Conservation (phyloP, 805 yeast genomes). For the Starmerella asiatica region DNA sequence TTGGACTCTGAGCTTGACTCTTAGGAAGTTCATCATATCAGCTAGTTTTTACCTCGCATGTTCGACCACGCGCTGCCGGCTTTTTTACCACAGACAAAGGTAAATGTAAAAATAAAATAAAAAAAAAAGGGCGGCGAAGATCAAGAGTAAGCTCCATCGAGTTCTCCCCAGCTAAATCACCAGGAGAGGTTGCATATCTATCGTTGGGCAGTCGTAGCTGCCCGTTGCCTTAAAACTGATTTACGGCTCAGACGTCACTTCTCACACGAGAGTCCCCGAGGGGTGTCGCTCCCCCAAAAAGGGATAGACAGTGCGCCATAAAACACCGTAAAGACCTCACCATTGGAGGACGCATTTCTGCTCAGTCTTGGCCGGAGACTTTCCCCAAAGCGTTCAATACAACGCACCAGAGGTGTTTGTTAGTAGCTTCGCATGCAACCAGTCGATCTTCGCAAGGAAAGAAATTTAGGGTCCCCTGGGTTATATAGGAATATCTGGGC, state of each 20-base stretch:
- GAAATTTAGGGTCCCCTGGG: too few relatives aligned
- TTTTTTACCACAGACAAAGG: too few relatives aligned
- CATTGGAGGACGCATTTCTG: conserved; percentile 20
- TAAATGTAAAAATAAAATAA: conserved; percentile 2
- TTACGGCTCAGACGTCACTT: conserved; percentile 6
- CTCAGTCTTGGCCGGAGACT: conserved; percentile 26
- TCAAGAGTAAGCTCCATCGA: conserved; percentile 26
- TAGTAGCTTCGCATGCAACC: conserved; percentile 25
- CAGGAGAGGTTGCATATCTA: conserved; percentile 21
- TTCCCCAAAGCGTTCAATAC: conserved; percentile 26
- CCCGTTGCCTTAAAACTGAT: conserved; percentile 18
- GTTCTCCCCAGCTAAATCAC: conserved; percentile 14
- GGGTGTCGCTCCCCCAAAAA: conserved; percentile 3
- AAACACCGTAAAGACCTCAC: neutral
- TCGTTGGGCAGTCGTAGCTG: conserved; percentile 20
- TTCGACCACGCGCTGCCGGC: conserved; percentile 23
- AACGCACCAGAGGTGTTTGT: conserved; percentile 12
- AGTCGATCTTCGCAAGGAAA: conserved; percentile 15
- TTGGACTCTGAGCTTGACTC: conserved; percentile 27
- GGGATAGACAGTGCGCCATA: conserved; percentile 4
- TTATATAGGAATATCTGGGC: too few relatives aligned
- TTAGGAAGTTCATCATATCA: conserved; percentile 24
- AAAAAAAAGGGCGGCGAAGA: conserved; percentile 15
- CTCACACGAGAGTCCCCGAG: conserved; percentile 12
- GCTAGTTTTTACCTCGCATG: conserved; percentile 18